Percentiles rank a stretch among this genome's conserved stretches.
These are phyloP conservation scores for Saccharata proteae DNA, from an alignment of 2,329 filamentous ascomycete genomes.

Conservation along the genomic window DNA sequence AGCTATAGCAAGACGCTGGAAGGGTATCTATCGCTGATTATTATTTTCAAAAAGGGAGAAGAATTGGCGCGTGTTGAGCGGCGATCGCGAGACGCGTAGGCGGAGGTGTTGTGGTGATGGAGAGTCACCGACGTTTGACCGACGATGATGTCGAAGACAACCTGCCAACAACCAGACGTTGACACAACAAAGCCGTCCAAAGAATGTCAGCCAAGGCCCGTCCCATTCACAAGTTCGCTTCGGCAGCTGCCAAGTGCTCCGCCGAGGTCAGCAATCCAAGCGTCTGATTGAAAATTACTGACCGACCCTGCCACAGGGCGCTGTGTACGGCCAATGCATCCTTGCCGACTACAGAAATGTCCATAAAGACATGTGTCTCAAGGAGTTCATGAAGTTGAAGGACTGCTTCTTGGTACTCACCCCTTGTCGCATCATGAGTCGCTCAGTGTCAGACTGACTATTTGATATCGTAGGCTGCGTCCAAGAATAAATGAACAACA, in stretches of 20 bases:
- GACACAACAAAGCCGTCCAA: neutral
- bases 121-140: slow-evolving; percentile 3
- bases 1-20: too few relatives aligned
- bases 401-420: slow-evolving; percentile 66
- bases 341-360: slow-evolving; percentile 81
- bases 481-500: neutral
- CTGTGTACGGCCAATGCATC: slow-evolving; percentile 83
- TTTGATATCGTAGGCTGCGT: slow-evolving; percentile 1
- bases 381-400: slow-evolving; percentile 76
- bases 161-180: neutral
- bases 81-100: too few relatives aligned
- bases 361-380: slow-evolving; percentile 78
- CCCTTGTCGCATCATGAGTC: neutral
- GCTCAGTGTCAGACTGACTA: neutral
- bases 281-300: neutral
- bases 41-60: too few relatives aligned
- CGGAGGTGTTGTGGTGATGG: neutral
- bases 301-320: slow-evolving; percentile 57
- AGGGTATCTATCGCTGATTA: too few relatives aligned
- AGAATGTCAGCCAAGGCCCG: slow-evolving; percentile 39
- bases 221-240: slow-evolving; percentile 58
- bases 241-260: slow-evolving; percentile 53
- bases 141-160: neutral
- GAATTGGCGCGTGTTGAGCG: slow-evolving; percentile 3
- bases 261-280: slow-evolving; percentile 40